Percentiles rank a stretch among this genome's conserved stretches.
Evolutionary conservation across 208 protist genomes (phyloP).

Genomic region (Leishmania major): DNA sequence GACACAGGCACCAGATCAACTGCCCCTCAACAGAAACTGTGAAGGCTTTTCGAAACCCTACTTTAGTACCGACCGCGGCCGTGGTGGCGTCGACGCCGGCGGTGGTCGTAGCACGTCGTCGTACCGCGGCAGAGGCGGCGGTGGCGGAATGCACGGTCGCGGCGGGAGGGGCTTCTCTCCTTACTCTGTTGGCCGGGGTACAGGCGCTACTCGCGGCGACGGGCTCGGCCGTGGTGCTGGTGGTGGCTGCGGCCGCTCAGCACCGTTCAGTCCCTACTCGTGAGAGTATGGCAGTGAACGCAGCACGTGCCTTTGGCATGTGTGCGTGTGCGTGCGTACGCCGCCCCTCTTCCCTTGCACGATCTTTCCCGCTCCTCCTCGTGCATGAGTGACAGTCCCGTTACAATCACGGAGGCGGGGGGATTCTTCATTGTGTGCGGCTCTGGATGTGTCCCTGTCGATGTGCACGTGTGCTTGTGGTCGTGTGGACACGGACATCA

Average conservation of each 20-base stretch:
- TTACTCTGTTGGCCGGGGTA: background rate
- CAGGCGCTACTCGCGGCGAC: background rate
- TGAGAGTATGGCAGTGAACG: background rate
- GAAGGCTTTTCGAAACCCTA: background rate
- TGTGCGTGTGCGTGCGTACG: background rate
- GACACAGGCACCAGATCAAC: constrained; percentile 31
- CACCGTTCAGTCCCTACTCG: constrained; percentile 1
- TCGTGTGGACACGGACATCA: background rate
- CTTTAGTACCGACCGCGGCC: background rate
- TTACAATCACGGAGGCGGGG: background rate
- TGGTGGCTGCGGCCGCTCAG: background rate
- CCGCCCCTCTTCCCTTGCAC: background rate
- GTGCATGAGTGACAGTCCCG: background rate
- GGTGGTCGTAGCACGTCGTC: constrained; percentile 1
- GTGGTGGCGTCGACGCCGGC: constrained; percentile 2
- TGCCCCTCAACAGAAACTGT: background rate
- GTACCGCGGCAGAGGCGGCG: constrained; percentile 11
- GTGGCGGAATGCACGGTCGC: background rate
- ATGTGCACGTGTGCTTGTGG: background rate
- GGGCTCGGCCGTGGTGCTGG: background rate
- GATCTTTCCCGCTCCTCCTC: background rate
- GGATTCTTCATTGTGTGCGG: background rate
- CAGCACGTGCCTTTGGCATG: background rate
- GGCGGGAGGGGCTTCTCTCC: background rate
- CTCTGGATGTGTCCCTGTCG: background rate